Evolutionary conservation across 2,329 filamentous ascomycete species (phyloP), one percentile per base, ranked within the genome.

Genomic region (Sporothrix humicola): DNA sequence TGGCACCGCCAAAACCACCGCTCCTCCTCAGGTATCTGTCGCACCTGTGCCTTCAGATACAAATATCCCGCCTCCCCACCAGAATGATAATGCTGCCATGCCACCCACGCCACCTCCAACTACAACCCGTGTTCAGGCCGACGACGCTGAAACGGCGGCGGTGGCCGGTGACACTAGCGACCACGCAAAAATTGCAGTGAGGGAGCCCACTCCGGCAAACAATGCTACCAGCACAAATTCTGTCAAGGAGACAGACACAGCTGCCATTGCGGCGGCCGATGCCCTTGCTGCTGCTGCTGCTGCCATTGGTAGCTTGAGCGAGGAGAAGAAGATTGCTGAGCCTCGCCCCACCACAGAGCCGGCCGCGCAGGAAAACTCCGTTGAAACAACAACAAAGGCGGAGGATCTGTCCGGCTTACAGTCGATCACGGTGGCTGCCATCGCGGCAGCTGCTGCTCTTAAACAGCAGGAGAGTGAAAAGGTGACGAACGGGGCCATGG

Each of bases 361-460:
- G 26, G 44, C 26, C 23, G n/a, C 9, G 8, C 59, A 15, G 26
- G 10, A 50, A 23, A 31, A 26, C 23, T 44, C 63, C 9, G 44
- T 6, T 12, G 44, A 50, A 15, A 12, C 63, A 17, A 2, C 44
- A 8, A 2, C 44, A 8, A 69, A 52, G 26, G 54, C 15, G 20
- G 72, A 52, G 4, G 66, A 73, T 20, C 12, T 71, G 23, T 48
- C 42, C 5, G 69, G 69, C 2, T 65, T 72, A 4, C 31, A 68
- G 17, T 73, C 73, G 13, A 73, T 73, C 20, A 73, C 74, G 4
- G 72, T 73, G 8, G 66, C 74, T 15, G 72, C 74, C 10, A 44
- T 73, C 31, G 59, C 72, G 2, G 58, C 69, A 13, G 50, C 65
- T 13, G 73, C 54, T 17, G 58, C 46, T 15, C 31, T 50, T 15